Evolutionary conservation across 352 stramenopile genomes (phyloP), one percentile per base, ranked within the genome.

Genomic region (Phytopythium delawarense): DNA sequence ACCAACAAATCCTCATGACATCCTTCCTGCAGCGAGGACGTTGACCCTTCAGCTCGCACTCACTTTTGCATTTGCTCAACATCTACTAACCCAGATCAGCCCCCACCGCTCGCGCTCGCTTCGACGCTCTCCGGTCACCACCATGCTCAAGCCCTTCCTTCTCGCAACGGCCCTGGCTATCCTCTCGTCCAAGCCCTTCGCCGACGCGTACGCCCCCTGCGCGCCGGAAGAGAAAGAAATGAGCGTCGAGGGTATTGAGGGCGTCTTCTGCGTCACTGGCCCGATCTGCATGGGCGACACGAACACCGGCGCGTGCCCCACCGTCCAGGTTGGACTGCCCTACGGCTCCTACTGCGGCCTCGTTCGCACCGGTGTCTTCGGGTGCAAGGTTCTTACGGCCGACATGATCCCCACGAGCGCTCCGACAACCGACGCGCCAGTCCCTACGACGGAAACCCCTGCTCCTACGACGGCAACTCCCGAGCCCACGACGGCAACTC

Each of bases 311-410:
- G 71, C 71, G 28, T 87, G 72, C 13, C 77, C 75, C 4, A 61
- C 30, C 32, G 63, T 71, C 4, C 77, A 87, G 64, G 23, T 50
- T 7, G 70, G 70, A 18, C 66, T 87, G 37, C 52, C 52, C 34
- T 75, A 70, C 44, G 77, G 74, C 18, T 80, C 77, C 11, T 78
- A 70, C 59, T 87, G 77, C 49, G 68, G 65, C 28, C 30, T 72
- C 25, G 65, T 84, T 32, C 59, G 69, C 25, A 82, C 75, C 13
- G 68, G 71, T 15, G 71, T 69, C 23, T 87, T 78, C 61, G 77
- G 75, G 12, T 87, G 75, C 65, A 76, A 71, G 64, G 73, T 64
- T 9, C 68, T 74, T 46, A 70, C 54, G 0, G 61, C 61, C n/a
- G 56, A 67, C 30, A 72, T 73, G 34, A 60, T 71, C 5, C 57